These are phyloP conservation scores for Polygonum maritimum DNA, from an alignment of 148 eudicot species.

Conservation along the genomic window DNA sequence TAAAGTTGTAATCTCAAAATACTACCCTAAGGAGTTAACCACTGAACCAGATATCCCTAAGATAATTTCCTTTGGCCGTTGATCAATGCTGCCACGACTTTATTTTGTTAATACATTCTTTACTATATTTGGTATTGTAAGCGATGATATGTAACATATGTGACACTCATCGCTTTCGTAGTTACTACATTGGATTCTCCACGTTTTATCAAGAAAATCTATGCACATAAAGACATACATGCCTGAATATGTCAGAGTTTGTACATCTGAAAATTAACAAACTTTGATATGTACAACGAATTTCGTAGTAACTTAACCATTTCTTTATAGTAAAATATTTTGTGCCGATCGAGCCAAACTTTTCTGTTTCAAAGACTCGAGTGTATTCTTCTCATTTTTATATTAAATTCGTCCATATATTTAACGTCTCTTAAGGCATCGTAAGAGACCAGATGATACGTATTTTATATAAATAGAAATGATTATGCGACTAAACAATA, in stretches of 20 bases:
- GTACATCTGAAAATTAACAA: conserved; percentile 8
- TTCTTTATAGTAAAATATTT: neutral
- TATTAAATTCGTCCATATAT: neutral
- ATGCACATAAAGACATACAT: conserved; percentile 3
- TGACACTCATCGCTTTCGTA: neutral
- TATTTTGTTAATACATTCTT: no score
- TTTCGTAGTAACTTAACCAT: neutral
- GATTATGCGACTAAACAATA: neutral
- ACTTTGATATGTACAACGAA: neutral
- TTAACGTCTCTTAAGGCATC: neutral
- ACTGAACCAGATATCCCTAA: no score
- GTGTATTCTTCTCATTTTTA: neutral
- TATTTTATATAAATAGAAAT: neutral
- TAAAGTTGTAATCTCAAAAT: no score
- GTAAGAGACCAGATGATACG: neutral
- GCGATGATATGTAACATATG: neutral
- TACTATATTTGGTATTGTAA: no score
- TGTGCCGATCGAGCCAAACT: neutral
- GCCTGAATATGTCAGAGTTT: conserved; percentile 3
- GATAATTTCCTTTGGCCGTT: no score
- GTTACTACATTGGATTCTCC: conserved; percentile 10
- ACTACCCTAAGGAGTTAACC: no score
- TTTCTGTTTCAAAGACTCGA: conserved; percentile 2
- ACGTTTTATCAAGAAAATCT: neutral
- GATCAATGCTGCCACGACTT: no score